phyloP scores from a whole-genome alignment of 768 basidiomycete genomes.

The Flagelloscypha sp. region DNA sequence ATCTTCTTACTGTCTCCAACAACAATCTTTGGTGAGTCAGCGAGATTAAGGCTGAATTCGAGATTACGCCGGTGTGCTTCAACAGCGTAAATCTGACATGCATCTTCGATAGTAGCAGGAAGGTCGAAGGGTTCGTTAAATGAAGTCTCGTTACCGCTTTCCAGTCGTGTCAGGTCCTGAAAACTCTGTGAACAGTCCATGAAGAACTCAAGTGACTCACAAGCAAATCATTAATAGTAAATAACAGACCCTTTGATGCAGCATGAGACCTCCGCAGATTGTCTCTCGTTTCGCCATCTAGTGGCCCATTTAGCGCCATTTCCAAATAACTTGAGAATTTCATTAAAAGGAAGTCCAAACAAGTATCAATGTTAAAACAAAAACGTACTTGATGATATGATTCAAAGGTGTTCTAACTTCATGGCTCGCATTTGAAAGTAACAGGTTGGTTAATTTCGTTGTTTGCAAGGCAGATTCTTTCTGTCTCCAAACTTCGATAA shows the following conservation, averaged over 20 bases:
- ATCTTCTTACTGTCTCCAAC: conserved; percentile 71
- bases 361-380: too few relatives aligned
- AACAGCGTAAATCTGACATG: conserved; percentile 50
- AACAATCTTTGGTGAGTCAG: conserved; percentile 47
- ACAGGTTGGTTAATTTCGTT: conserved; percentile 63
- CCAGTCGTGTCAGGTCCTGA: conserved; percentile 68
- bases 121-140: conserved; percentile 75
- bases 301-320: conserved; percentile 66
- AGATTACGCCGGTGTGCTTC: conserved; percentile 60
- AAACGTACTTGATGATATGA: conserved; percentile 75
- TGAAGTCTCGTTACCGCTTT: conserved; percentile 65
- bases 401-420: conserved; percentile 77
- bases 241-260: conserved; percentile 71
- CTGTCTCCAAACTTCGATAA: conserved; percentile 82
- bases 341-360: background rate
- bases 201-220: conserved; percentile 19
- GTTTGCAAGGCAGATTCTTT: conserved; percentile 67
- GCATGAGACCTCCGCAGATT: conserved; percentile 66
- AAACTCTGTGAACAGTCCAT: background rate
- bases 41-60: conserved; percentile 48
- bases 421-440: conserved; percentile 77
- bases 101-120: conserved; percentile 49
- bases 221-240: conserved; percentile 78
- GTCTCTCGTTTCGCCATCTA: conserved; percentile 66
- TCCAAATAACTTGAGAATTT: conserved; percentile 53